phyloP scores from a whole-genome alignment of 2,329 filamentous ascomycete species.

The Aureobasidium musti region DNA sequence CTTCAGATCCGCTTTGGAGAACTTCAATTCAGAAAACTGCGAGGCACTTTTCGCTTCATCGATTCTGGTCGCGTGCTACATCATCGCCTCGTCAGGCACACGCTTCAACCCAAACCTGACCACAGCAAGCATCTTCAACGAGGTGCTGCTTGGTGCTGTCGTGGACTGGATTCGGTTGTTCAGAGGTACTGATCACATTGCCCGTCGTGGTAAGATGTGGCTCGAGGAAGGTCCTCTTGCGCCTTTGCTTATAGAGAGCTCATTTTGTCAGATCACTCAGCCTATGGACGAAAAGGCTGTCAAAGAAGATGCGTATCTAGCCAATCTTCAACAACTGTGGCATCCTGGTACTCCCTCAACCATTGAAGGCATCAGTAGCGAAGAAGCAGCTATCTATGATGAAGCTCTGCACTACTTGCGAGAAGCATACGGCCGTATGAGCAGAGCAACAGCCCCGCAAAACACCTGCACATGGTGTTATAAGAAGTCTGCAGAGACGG shows the following conservation, averaged over 20 bases:
- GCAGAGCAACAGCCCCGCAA: constrained; percentile 11
- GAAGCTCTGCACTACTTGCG: constrained; percentile 24
- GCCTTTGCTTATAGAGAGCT: background rate
- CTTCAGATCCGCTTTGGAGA: constrained; percentile 11
- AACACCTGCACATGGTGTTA: constrained; percentile 26
- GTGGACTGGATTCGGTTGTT: constrained; percentile 26
- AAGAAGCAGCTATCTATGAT: constrained; percentile 17
- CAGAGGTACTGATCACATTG: constrained; percentile 23
- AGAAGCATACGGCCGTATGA: constrained; percentile 28
- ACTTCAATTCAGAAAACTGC: constrained; percentile 25
- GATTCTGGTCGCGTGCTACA: constrained; percentile 22
- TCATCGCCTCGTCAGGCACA: constrained; percentile 26
- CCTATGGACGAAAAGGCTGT: background rate
- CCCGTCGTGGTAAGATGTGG: constrained; percentile 21
- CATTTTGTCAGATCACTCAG: constrained; percentile 1
- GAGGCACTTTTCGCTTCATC: constrained; percentile 22
- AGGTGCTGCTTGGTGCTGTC: constrained; percentile 19
- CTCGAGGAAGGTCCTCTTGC: constrained; percentile 19
- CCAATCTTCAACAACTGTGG: constrained; percentile 19
- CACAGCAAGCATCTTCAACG: constrained; percentile 18
- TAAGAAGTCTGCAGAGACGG: background rate
- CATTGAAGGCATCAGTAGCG: background rate
- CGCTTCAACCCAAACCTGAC: constrained; percentile 9
- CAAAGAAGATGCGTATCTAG: constrained; percentile 25
- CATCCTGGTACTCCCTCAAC: constrained; percentile 6